These are phyloP conservation scores for Cytospora leucostoma DNA, from an alignment of 2,329 filamentous ascomycete species.

Conservation along the genomic window DNA sequence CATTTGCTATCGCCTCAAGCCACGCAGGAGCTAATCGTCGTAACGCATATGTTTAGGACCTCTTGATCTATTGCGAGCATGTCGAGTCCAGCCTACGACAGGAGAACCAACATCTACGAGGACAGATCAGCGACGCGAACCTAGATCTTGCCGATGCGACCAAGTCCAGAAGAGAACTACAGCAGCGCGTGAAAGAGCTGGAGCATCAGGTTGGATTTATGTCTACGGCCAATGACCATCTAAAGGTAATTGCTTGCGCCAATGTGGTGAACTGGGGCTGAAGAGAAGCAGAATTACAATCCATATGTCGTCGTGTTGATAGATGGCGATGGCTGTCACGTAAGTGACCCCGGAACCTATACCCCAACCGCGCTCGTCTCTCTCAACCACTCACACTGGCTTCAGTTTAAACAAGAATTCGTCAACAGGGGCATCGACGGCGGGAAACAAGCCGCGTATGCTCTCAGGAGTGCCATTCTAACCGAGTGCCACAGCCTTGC, in stretches of 20 bases:
- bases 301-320: slow-evolving; percentile 62
- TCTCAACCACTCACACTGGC: not conserved
- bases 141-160: slow-evolving; percentile 55
- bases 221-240: slow-evolving; percentile 43
- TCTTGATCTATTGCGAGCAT: slow-evolving; percentile 48
- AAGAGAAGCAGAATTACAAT: slow-evolving; percentile 50
- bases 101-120: slow-evolving; percentile 47
- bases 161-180: slow-evolving; percentile 51
- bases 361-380: not conserved
- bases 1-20: not conserved
- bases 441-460: slow-evolving; percentile 54
- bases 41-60: slow-evolving; percentile 42
- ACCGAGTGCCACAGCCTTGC: slow-evolving; percentile 47
- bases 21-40: not conserved
- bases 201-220: slow-evolving; percentile 41
- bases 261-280: slow-evolving; percentile 23
- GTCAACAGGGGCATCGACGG: slow-evolving; percentile 57
- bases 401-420: slow-evolving; percentile 59
- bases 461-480: slow-evolving; percentile 50
- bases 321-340: slow-evolving; percentile 57
- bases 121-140: slow-evolving; percentile 46
- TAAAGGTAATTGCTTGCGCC: slow-evolving; percentile 46
- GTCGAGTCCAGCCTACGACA: slow-evolving; percentile 46
- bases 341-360: slow-evolving; percentile 23
- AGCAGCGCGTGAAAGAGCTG: slow-evolving; percentile 47